Evolutionary conservation across 805 yeast genomes (phyloP), one percentile per base, ranked within the genome.

Genomic region (Myxozyma neotropica): DNA sequence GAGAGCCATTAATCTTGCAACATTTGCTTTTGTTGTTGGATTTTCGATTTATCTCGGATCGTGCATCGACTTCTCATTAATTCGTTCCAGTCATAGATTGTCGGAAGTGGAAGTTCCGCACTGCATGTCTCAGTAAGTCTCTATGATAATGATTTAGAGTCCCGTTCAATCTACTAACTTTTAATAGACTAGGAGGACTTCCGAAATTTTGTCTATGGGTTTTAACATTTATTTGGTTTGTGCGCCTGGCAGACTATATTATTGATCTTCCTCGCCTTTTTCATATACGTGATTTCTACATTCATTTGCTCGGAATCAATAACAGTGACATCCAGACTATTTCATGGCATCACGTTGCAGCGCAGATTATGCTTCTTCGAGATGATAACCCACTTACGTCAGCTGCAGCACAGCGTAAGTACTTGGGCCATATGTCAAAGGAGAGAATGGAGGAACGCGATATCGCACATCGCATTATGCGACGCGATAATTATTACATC

Each of bases 401-500:
- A 0, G 70, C 54, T 15, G 54, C 64, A 12, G 57, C 59, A 13
- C 54, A 57, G 17, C 53, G 65, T n/a, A 53, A 55, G 27, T 54
- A 56, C n/a, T 39, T 57, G 4, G 63, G 67, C 15, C 55, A 62
- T 72, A 76, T 82, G 61, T 84, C 91, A 0, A 88, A 87, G 68
- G 82, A 84, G 53, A 78, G 92, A 64, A 79, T 94, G 54, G 93
- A 89, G 69, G 96, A 98, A 3, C 97, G 92, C 72, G 94, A 87
- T 68, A 89, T 94, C 53, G 98, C 97, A 13, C 95, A 94, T 71
- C 78, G 99, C 59, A 88, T 94, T 57, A 92, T 94, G 99, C 79
- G 99, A 61, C 89, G 86, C 66, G 99, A 94, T 61, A 94, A 94
- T 71, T 94, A 92, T 72, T 80, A 91, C 79, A 90, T 94, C 70